phyloP scores from a whole-genome alignment of 2,329 filamentous ascomycete species.

The Parastagonospora nodorum region DNA sequence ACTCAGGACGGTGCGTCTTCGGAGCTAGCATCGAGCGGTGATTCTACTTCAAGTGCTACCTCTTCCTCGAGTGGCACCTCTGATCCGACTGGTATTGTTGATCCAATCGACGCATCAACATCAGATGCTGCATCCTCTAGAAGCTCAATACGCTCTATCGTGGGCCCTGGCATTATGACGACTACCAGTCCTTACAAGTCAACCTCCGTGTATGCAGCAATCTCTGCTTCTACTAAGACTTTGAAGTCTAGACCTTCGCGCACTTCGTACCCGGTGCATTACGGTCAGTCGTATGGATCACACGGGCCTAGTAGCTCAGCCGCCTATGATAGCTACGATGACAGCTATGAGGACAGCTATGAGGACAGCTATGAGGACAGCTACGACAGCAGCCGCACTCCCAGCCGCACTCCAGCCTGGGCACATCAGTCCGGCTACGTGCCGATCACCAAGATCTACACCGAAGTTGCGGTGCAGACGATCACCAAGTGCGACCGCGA shows the following conservation, averaged over 20 bases:
- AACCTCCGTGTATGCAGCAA: no score
- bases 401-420: not conserved
- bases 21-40: not conserved
- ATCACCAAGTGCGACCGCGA: constrained; percentile 2
- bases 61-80: not conserved
- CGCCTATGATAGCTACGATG: no score
- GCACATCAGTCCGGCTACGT: not conserved
- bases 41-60: not conserved
- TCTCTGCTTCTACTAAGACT: no score
- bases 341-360: no score
- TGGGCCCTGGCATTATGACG: no score
- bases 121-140: not conserved
- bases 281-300: no score
- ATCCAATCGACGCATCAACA: not conserved
- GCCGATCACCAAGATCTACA: not conserved
- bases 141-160: no score
- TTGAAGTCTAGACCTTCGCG: no score
- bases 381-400: not conserved
- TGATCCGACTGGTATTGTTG: not conserved
- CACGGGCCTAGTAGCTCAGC: no score
- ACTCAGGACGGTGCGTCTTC: not conserved
- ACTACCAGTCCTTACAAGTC: no score
- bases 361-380: not conserved
- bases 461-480: not conserved
- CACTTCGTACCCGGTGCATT: no score